Evolutionary conservation across 805 yeast species (phyloP).

Genomic region (Candida mattraensis): DNA sequence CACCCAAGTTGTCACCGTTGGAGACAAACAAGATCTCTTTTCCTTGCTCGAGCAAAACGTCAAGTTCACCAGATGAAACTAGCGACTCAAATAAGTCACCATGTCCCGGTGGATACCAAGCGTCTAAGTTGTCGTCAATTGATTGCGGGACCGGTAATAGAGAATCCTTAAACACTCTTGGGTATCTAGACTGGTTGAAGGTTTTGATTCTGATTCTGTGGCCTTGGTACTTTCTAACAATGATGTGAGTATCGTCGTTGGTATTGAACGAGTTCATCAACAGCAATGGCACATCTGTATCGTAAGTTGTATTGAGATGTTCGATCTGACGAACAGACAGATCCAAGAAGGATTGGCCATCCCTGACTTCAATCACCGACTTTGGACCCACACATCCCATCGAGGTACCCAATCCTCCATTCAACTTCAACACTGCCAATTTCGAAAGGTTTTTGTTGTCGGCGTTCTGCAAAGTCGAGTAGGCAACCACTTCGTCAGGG

Average conservation of each 20-base stretch:
- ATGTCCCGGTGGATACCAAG: slow-evolving; percentile 99
- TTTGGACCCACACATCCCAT: slow-evolving; percentile 99
- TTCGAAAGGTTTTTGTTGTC: slow-evolving; percentile 57
- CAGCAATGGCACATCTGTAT: slow-evolving; percentile 91
- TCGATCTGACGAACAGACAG: slow-evolving; percentile 96
- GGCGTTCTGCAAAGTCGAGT: slow-evolving; percentile 49
- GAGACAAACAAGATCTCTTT: slow-evolving; percentile 94
- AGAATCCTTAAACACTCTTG: slow-evolving; percentile 95
- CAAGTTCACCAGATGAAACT: slow-evolving; percentile 88
- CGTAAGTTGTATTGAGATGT: slow-evolving; percentile 84
- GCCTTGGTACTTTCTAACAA: slow-evolving; percentile 94
- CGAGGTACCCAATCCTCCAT: slow-evolving; percentile 98
- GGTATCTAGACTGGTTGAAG: slow-evolving; percentile 97
- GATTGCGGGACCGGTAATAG: slow-evolving; percentile 88
- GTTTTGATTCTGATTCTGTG: slow-evolving; percentile 94
- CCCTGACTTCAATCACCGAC: slow-evolving; percentile 97
- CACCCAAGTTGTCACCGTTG: slow-evolving; percentile 98
- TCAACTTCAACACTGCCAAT: slow-evolving; percentile 92
- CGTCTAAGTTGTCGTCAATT: slow-evolving; percentile 69
- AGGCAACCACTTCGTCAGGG: slow-evolving; percentile 85
- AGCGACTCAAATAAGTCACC: slow-evolving; percentile 95
- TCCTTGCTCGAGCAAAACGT: slow-evolving; percentile 85
- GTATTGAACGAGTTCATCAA: slow-evolving; percentile 99
- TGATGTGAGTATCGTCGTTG: slow-evolving; percentile 89
- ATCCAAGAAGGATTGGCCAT: slow-evolving; percentile 95